A percentile compares a stretch with the other conserved stretches of the same genome.
phyloP scores from a whole-genome alignment of 345 rosid genomes.

The Tarenaya hassleriana region DNA sequence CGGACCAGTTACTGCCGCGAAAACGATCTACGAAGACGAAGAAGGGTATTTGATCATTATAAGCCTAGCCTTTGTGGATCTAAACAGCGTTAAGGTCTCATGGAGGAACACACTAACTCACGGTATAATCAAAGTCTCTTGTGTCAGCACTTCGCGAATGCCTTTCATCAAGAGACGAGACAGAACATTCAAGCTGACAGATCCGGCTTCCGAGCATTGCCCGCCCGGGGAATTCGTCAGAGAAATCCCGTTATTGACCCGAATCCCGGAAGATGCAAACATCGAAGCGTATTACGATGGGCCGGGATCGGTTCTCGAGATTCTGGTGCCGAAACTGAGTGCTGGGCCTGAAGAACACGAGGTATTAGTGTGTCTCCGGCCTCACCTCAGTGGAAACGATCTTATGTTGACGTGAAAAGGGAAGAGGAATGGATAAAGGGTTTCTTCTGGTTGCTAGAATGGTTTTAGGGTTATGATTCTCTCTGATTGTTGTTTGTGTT shows the following conservation, averaged over 20 bases:
- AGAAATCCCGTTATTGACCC: conserved; percentile 73
- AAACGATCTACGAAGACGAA: conserved; percentile 88
- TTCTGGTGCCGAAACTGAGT: conserved; percentile 82
- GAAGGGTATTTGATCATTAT: conserved; percentile 70
- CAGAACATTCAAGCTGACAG: conserved; percentile 86
- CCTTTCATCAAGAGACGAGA: conserved; percentile 82
- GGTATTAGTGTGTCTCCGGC: conserved; percentile 87
- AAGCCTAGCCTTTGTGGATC: conserved; percentile 88
- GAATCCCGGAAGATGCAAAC: conserved; percentile 92
- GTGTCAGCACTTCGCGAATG: conserved; percentile 66
- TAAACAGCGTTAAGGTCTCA: conserved; percentile 86
- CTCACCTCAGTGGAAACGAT: conserved; percentile 62
- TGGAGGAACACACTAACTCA: conserved; percentile 84
- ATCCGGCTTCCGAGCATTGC: conserved; percentile 90
- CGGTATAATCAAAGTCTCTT: conserved; percentile 82
- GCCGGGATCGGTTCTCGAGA: conserved; percentile 86
- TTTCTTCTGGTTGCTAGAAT: conserved; percentile 19
- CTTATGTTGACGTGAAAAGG: conserved; percentile 62
- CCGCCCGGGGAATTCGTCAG: conserved; percentile 96
- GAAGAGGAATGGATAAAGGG: background rate
- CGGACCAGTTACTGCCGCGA: conserved; percentile 95
- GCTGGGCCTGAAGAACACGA: conserved; percentile 93
- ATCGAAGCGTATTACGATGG: conserved; percentile 88
- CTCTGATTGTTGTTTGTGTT: conserved; percentile 20
- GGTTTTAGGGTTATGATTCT: conserved; percentile 23